Conservation (phyloP, 306 rosid genomes). For the Hippophae gyantsensis region DNA sequence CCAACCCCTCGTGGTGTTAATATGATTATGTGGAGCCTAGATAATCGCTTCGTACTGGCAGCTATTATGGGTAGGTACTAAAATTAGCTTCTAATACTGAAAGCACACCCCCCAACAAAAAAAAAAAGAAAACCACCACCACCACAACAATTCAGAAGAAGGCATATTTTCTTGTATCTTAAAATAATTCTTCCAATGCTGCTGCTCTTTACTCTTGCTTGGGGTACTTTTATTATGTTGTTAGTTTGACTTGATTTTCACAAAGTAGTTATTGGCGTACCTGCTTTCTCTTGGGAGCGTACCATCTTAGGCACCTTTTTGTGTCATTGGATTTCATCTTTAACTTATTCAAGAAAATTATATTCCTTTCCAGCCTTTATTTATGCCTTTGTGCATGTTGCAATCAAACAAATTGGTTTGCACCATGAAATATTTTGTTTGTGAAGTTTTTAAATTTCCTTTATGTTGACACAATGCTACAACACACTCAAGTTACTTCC, state of each 20-base stretch:
- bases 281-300: constrained; percentile 2
- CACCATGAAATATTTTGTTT: background rate
- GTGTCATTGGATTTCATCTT: background rate
- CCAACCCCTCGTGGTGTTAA: constrained; percentile 94
- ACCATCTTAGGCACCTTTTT: background rate
- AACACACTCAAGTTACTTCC: background rate
- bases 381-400: background rate
- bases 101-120: too few relatives aligned
- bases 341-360: background rate
- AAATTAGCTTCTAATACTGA: too few relatives aligned
- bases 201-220: background rate
- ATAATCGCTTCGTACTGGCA: constrained; percentile 89
- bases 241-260: background rate
- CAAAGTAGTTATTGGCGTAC: background rate
- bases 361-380: background rate
- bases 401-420: background rate
- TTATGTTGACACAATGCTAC: background rate
- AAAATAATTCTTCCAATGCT: background rate
- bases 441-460: background rate
- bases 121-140: too few relatives aligned
- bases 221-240: background rate
- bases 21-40: constrained; percentile 92
- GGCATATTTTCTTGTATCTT: background rate
- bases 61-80: constrained; percentile 75
- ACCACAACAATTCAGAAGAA: too few relatives aligned